These are phyloP conservation scores for Allium cepa DNA, from an alignment of 106 monocot genomes.

Conservation along the genomic window DNA sequence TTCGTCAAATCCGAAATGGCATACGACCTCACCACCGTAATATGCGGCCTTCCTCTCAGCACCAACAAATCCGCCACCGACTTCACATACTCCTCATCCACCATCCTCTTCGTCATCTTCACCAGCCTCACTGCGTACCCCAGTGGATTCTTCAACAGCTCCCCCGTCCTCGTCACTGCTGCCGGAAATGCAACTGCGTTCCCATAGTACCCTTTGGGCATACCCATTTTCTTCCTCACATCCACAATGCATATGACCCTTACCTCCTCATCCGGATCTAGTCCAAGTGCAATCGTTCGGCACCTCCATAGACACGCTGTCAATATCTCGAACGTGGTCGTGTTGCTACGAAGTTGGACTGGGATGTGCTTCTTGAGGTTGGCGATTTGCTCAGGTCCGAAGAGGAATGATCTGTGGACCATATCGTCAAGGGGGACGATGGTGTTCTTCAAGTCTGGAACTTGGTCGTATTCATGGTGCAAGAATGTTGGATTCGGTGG, in stretches of 20 bases:
- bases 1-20: slow-evolving; percentile 54
- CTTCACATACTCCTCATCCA: slow-evolving; percentile 43
- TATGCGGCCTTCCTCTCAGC: slow-evolving; percentile 34
- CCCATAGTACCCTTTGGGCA: slow-evolving; percentile 63
- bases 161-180: slow-evolving; percentile 29
- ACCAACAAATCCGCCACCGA: slow-evolving; percentile 60
- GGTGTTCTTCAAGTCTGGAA: neutral
- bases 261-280: slow-evolving; percentile 13
- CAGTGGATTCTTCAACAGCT: slow-evolving; percentile 31
- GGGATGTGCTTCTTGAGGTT: slow-evolving; percentile 19
- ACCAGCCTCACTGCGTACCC: slow-evolving; percentile 46
- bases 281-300: slow-evolving; percentile 17
- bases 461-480: slow-evolving; percentile 24
- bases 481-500: slow-evolving; percentile 8
- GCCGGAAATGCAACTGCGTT: slow-evolving; percentile 50
- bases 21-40: slow-evolving; percentile 25
- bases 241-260: slow-evolving; percentile 37
- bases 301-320: slow-evolving; percentile 24
- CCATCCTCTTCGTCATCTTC: slow-evolving; percentile 32
- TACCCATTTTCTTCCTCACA: slow-evolving; percentile 16
- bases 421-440: slow-evolving; percentile 7
- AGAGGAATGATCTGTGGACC: slow-evolving; percentile 30
- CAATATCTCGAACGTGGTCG: slow-evolving; percentile 26
- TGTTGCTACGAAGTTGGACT: neutral
- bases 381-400: slow-evolving; percentile 26